Percentiles rank a stretch among this genome's conserved stretches.
phyloP scores from a whole-genome alignment of 2,329 filamentous ascomycete genomes.

The Fusarium drepaniforme region DNA sequence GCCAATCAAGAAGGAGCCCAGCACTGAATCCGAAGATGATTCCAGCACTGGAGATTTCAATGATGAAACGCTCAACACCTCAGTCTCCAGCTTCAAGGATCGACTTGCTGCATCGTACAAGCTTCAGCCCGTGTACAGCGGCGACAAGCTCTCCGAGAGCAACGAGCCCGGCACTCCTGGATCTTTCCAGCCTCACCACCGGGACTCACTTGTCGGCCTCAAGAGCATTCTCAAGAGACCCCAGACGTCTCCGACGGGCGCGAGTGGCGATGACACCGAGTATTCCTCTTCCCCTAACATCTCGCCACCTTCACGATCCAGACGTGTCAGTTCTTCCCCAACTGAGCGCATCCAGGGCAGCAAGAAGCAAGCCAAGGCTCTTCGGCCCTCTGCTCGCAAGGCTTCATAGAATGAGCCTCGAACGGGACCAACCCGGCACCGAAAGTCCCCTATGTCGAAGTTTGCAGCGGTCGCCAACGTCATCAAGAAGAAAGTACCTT shows the following conservation, averaged over 20 bases:
- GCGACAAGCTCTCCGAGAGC: slow-evolving; percentile 8
- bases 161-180: slow-evolving; percentile 10
- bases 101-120: slow-evolving; percentile 14
- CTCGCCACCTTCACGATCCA: slow-evolving; percentile 15
- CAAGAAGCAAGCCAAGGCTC: slow-evolving; percentile 26
- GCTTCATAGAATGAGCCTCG: slow-evolving; percentile 13
- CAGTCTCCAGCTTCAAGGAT: neutral
- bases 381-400: slow-evolving; percentile 12
- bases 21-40: neutral
- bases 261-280: neutral
- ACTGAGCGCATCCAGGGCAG: slow-evolving; percentile 27
- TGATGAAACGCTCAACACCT: neutral
- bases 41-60: neutral
- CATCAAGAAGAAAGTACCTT: slow-evolving; percentile 6
- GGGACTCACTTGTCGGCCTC: slow-evolving; percentile 27
- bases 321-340: slow-evolving; percentile 20
- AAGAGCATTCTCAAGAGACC: slow-evolving; percentile 38
- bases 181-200: slow-evolving; percentile 36
- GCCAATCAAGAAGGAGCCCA: neutral
- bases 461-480: neutral
- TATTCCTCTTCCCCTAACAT: neutral
- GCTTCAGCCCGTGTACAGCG: slow-evolving; percentile 36
- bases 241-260: neutral
- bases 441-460: neutral
- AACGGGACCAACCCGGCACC: neutral